Conservation (phyloP, 1,284 basidiomycete species). For the Heterobasidion occidentale region DNA sequence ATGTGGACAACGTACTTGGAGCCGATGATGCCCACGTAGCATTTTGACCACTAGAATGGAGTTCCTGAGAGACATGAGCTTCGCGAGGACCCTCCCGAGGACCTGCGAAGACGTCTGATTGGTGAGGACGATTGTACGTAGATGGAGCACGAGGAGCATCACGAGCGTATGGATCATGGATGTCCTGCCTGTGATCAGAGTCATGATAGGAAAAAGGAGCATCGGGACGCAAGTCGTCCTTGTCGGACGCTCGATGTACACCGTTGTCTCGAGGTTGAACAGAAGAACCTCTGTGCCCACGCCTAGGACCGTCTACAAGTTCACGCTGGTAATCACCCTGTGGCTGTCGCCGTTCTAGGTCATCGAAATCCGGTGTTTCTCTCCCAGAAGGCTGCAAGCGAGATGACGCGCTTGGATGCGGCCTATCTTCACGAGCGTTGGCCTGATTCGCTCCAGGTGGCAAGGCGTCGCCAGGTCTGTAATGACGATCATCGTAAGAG, state of each 20-base stretch:
- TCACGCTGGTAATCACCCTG: background rate
- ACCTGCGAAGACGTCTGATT: background rate
- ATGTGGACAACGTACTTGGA: constrained; percentile 75
- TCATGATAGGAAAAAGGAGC: background rate
- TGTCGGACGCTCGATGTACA: constrained; percentile 6
- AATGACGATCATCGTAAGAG: constrained; percentile 56
- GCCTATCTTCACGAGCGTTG: constrained; percentile 13
- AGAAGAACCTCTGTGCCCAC: background rate
- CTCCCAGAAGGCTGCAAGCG: constrained; percentile 4
- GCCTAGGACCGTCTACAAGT: background rate
- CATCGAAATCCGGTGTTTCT: background rate
- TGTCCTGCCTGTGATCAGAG: background rate
- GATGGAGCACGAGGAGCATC: background rate
- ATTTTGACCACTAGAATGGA: constrained; percentile 15
- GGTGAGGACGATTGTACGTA: constrained; percentile 4
- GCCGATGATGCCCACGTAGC: constrained; percentile 38
- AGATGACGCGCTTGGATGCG: constrained; percentile 4
- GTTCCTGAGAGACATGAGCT: constrained; percentile 10
- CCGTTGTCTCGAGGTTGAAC: constrained; percentile 5
- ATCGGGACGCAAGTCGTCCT: constrained; percentile 4
- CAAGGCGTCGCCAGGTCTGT: constrained; percentile 37
- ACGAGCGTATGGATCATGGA: constrained; percentile 7
- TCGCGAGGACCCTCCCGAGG: constrained; percentile 2
- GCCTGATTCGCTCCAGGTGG: constrained; percentile 1
- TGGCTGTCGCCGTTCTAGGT: background rate